These are phyloP conservation scores for Penicillium antarcticum DNA, from an alignment of 495 filamentous ascomycete genomes.

Conservation along the genomic window DNA sequence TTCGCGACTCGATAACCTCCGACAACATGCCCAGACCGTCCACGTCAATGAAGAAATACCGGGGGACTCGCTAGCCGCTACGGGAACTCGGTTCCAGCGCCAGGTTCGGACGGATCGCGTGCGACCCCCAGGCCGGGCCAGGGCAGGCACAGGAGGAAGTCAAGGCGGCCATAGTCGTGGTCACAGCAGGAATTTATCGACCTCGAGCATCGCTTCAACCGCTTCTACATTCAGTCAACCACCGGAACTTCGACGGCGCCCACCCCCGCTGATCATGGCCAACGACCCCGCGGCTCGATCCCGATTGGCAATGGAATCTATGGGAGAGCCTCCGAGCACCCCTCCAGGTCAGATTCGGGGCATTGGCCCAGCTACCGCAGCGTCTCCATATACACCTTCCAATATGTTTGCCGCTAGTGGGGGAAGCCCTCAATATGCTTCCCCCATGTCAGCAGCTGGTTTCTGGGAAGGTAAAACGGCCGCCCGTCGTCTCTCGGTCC, in stretches of 20 bases:
- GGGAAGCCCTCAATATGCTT: conserved; percentile 71
- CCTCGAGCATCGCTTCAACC: conserved; percentile 79
- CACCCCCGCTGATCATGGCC: conserved; percentile 82
- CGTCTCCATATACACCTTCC: conserved; percentile 54
- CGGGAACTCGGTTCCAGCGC: conserved; percentile 87
- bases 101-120: conserved; percentile 87
- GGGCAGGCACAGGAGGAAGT: conserved; percentile 70
- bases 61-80: conserved; percentile 87
- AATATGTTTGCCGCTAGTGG: conserved; percentile 69
- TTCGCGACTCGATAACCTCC: conserved; percentile 92
- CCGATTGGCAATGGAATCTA: conserved; percentile 60
- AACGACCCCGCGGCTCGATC: conserved; percentile 57
- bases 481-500: conserved; percentile 76
- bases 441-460: conserved; percentile 64
- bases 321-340: conserved; percentile 45
- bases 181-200: conserved; percentile 79
- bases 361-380: conserved; percentile 56
- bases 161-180: conserved; percentile 66
- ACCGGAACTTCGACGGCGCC: conserved; percentile 64
- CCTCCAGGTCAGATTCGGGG: conserved; percentile 45
- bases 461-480: conserved; percentile 70
- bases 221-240: conserved; percentile 64
- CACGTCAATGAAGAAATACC: conserved; percentile 98
- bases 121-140: conserved; percentile 66
- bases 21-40: conserved; percentile 96